Conservation (phyloP, 768 basidiomycete species). For the Tulasnella sp. region DNA sequence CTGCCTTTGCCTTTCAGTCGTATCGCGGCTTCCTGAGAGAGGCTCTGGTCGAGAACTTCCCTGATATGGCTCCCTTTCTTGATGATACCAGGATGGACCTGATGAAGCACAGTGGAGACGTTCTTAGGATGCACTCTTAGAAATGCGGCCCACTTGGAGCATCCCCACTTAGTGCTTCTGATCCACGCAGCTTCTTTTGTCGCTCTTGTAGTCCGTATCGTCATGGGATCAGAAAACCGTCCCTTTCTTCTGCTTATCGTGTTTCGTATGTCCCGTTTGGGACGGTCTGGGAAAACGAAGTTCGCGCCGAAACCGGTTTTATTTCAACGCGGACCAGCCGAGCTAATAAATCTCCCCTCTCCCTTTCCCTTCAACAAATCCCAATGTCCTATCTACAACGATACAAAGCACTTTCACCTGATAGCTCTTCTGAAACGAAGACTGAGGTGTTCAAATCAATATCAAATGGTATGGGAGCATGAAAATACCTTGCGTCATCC, state of each 20-base stretch:
- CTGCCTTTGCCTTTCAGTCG: constrained; percentile 40
- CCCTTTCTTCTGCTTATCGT: background rate
- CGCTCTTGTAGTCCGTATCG: background rate
- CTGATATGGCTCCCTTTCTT: constrained; percentile 52
- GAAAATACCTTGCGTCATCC: background rate
- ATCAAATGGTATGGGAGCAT: background rate
- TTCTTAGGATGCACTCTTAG: background rate
- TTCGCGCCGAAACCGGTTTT: background rate
- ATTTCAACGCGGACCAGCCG: background rate
- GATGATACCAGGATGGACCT: constrained; percentile 27
- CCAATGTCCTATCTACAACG: constrained; percentile 10
- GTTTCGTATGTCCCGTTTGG: background rate
- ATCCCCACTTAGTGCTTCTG: background rate
- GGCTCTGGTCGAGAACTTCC: constrained; percentile 63
- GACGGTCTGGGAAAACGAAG: background rate
- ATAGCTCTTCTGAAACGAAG: background rate
- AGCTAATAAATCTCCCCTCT: background rate
- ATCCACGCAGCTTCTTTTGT: background rate
- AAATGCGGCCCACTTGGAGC: background rate
- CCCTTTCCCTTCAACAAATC: background rate
- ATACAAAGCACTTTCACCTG: background rate
- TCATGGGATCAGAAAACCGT: background rate
- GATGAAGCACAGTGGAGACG: background rate
- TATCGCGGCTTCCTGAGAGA: constrained; percentile 62
- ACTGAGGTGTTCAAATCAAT: background rate